Conservation (phyloP, 257 asterid genomes). For the Petunia axillaris region DNA sequence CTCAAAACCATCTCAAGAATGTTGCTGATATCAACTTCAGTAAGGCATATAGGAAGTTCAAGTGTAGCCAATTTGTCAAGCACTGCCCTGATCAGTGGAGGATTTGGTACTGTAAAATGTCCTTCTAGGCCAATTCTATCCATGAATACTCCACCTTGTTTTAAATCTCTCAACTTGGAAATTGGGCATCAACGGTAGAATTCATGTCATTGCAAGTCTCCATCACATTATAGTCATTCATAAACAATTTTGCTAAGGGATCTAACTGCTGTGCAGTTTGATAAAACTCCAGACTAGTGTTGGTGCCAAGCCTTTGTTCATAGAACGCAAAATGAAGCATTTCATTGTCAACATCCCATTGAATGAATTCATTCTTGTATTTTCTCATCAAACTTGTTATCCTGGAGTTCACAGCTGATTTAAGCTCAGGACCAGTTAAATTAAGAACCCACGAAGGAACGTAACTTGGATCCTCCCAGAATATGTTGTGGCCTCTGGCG, state of each 20-base stretch:
- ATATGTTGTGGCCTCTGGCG: conserved; percentile 48
- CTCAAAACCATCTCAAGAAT: conserved; percentile 41
- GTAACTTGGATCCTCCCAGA: conserved; percentile 47
- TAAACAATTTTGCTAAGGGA: conserved; percentile 50
- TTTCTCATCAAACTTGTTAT: conserved; percentile 41
- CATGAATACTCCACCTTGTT: conserved; percentile 43
- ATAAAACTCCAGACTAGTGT: conserved; percentile 45
- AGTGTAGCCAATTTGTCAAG: conserved; percentile 56
- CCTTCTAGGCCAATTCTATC: conserved; percentile 57
- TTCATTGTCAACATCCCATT: conserved; percentile 54
- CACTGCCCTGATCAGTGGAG: conserved; percentile 51
- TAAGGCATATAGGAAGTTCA: conserved; percentile 54
- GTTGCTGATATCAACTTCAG: conserved; percentile 57
- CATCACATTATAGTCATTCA: conserved; percentile 54
- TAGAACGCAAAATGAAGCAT: conserved; percentile 47
- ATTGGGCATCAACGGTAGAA: conserved; percentile 52
- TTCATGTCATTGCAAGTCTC: conserved; percentile 50
- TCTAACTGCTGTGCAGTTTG: conserved; percentile 43
- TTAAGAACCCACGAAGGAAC: conserved; percentile 48
- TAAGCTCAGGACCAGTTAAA: conserved; percentile 34
- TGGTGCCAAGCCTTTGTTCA: conserved; percentile 44
- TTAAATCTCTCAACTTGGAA: conserved; percentile 42
- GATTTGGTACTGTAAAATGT: conserved; percentile 52
- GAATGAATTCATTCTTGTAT: conserved; percentile 49
- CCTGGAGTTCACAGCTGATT: conserved; percentile 43